Base-by-base conservation (phyloP, 192 early-diverging fungal genomes). In the Umbelopsis vinacea region DNA sequence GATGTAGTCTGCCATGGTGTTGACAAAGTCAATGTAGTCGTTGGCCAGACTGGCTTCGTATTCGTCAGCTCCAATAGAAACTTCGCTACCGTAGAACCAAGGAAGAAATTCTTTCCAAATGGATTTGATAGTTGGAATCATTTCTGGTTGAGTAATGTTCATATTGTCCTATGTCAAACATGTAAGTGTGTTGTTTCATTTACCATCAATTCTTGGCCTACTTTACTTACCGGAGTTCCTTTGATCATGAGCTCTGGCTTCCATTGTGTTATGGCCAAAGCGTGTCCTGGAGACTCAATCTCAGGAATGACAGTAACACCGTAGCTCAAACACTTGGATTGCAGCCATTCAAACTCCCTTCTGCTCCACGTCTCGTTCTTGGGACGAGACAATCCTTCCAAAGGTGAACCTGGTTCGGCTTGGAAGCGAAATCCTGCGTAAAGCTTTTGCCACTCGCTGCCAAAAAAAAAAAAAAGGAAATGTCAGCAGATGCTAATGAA, bases 21-120 rank as follows among this genome's bases (percentile, higher is more conserved):
- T 68, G n/a, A 68, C 67, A 48, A 68, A 68, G n/a, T 48, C 45
- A 23, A 68, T 68, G 26, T 68, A 68, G 45, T 68, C 67, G 21
- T 68, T 46, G 21, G 67, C 67, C 37, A 68, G 24, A n/a, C 24
- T 68, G 43, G 67, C n/a, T 8, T 46, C 45, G 46, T 68, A 68
- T 68, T 68, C 67, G 26, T 68, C 67, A 24, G 67, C 67, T 68
- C 67, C 67, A 46, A 68, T 68, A 6, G 40, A 48, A 3, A 68
- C 67, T 21, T 68, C 67, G 37, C 40, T 68, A 22, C 67, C 35
- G 6, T 10, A 37, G 46, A 68, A 68, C 67, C 67, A 68, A 12
- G 67, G 67, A 47, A 68, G 67, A 17, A 68, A 68, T 22, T 68
- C 67, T 46, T 68, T 68, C 67, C 67, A 68, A 6, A 68, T 68